These are phyloP conservation scores for Pterula multifida DNA, from an alignment of 1,284 basidiomycete genomes.

Conservation along the genomic window DNA sequence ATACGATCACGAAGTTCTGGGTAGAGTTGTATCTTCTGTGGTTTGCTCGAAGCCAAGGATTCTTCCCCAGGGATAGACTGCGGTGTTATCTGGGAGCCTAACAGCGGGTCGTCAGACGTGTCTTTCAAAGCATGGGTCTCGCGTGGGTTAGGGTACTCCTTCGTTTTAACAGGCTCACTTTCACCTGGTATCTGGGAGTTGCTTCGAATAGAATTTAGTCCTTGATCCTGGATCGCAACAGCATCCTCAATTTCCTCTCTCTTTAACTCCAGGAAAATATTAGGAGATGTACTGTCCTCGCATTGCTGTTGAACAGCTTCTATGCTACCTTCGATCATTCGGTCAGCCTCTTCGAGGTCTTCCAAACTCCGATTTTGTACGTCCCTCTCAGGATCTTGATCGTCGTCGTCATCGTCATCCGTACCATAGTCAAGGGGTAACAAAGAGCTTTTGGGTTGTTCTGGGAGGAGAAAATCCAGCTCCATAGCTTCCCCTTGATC, in stretches of 20 bases:
- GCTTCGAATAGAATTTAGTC: neutral
- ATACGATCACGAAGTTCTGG: neutral
- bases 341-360: constrained; percentile 43
- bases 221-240: neutral
- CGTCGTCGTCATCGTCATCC: constrained; percentile 44
- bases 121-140: neutral
- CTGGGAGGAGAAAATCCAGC: constrained; percentile 12
- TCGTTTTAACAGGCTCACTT: neutral
- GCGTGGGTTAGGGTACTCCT: neutral
- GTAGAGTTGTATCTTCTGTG: constrained; percentile 9
- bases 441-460: constrained; percentile 15
- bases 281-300: constrained; percentile 10
- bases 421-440: constrained; percentile 36
- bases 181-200: neutral
- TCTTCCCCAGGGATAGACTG: constrained; percentile 9
- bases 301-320: constrained; percentile 25
- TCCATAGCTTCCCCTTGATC: constrained; percentile 18
- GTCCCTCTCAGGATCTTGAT: constrained; percentile 48
- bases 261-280: constrained; percentile 9
- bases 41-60: neutral
- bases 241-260: constrained; percentile 17
- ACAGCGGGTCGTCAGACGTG: neutral
- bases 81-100: constrained; percentile 4
- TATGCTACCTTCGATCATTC: constrained; percentile 33
- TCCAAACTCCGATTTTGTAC: constrained; percentile 37